Evolutionary conservation across 1,139 yeast genomes (phyloP).

Genomic region (Hansenula anomala): DNA sequence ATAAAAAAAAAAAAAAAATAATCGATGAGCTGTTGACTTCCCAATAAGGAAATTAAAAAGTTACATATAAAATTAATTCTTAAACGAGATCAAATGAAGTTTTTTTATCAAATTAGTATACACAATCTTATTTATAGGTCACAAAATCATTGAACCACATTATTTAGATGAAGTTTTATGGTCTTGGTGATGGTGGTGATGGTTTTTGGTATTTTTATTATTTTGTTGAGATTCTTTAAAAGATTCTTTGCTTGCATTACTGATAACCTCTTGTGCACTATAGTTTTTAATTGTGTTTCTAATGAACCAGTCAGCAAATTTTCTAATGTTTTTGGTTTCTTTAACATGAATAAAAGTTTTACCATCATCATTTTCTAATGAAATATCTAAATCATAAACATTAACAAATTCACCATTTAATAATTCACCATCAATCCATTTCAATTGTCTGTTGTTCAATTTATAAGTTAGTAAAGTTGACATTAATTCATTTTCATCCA

Average conservation of each 20-base stretch:
- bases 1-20: too few species aligned
- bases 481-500: conserved; percentile 25
- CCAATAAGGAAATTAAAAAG: too few species aligned
- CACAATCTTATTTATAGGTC: too few species aligned
- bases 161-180: neutral
- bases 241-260: conserved; percentile 6
- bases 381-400: conserved; percentile 39
- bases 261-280: conserved; percentile 35
- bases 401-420: conserved; percentile 35
- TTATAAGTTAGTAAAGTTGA: conserved; percentile 35
- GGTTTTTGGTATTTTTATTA: too few species aligned
- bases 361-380: conserved; percentile 28
- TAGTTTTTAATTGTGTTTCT: conserved; percentile 41
- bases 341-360: conserved; percentile 34
- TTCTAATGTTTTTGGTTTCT: conserved; percentile 39
- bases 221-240: neutral
- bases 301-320: conserved; percentile 45
- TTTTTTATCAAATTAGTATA: too few species aligned
- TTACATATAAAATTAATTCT: too few species aligned
- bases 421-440: conserved; percentile 37
- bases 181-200: too few species aligned
- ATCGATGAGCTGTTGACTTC: too few species aligned
- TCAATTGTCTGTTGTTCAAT: conserved; percentile 38
- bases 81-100: too few species aligned
- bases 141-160: too few species aligned